Evolutionary conservation across 768 basidiomycete genomes (phyloP), one percentile per base, ranked within the genome.

Genomic region (Tylopilus sp.): DNA sequence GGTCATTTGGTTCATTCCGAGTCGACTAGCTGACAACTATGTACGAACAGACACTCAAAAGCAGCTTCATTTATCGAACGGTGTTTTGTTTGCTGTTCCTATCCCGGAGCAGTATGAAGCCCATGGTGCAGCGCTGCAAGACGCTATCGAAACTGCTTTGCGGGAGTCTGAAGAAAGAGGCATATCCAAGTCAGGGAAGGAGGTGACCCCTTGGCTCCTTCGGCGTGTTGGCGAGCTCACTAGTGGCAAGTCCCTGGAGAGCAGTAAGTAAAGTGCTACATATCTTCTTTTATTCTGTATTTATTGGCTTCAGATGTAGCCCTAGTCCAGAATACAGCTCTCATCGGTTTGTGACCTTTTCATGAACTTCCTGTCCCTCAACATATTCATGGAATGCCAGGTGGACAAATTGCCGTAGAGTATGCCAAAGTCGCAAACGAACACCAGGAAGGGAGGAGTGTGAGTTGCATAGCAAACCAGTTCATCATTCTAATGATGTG

Each of bases 181-280:
- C 3, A 74, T 96, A 42, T 87, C 80, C 62, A 83, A 76, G 60
- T 74, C 78, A 17, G 97, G 97, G 3, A 98, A 97, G 61, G 89
- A 92, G 54, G 93, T 82, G 7, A 99, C 97, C 2, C 97, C 97
- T 8, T 98, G 96, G 96, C 74, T 99, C 11, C 75, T 99, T 28
- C 76, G 78, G 40, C 84, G 96, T 28, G 85, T 98, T 2, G 79
- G 79, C 16, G 87, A 96, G 66, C 75, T 98, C 44, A 92, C 89
- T 0, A 64, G 79, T 29, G 92, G 92, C 3, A 76, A 76, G 55
- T 92, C 92, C 6, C 72, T 97, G 47, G 73, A 77, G 34, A 85
- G 81, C 63, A 88, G 87, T 88, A 54, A 69, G 87, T 72, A 4
- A 12, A 19, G 13, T 33, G 21, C 41, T 28, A 1, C 30, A 48